phyloP scores from a whole-genome alignment of 257 asterid genomes.

The Leptodermis oblonga region DNA sequence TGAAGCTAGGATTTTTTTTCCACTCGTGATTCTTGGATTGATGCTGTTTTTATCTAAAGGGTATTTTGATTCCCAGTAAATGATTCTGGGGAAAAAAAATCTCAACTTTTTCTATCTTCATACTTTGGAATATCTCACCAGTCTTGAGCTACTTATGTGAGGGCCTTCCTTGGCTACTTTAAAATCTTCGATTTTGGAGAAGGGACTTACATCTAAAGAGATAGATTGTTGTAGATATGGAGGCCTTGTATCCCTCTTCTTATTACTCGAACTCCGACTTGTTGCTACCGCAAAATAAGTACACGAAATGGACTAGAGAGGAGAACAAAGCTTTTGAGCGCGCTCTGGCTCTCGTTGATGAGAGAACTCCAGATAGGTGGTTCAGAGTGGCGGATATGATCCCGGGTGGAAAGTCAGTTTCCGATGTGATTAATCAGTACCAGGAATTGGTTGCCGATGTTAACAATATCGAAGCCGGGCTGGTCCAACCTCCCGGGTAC shows the following conservation, averaged over 20 bases:
- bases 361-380: slow-evolving; percentile 73
- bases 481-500: slow-evolving; percentile 55
- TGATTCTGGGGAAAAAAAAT: too few relatives aligned
- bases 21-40: slow-evolving; percentile 22
- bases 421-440: slow-evolving; percentile 71
- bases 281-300: slow-evolving; percentile 31
- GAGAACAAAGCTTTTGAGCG: slow-evolving; percentile 78
- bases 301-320: slow-evolving; percentile 58
- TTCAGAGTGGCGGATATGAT: slow-evolving; percentile 50
- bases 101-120: slow-evolving; percentile 15
- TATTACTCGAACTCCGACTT: slow-evolving; percentile 28
- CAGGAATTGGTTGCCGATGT: slow-evolving; percentile 64
- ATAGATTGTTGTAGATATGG: slow-evolving; percentile 44
- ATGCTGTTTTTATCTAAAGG: slow-evolving; percentile 22
- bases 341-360: slow-evolving; percentile 65
- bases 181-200: background rate
- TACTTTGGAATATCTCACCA: background rate
- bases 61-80: slow-evolving; percentile 39
- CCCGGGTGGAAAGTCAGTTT: slow-evolving; percentile 68
- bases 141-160: slow-evolving; percentile 1
- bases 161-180: slow-evolving; percentile 6
- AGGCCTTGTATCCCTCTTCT: slow-evolving; percentile 39
- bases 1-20: slow-evolving; percentile 8
- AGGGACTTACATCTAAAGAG: background rate
- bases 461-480: slow-evolving; percentile 67